A percentile compares a stretch with the other conserved stretches of the same genome.
Evolutionary conservation across 805 yeast species (phyloP).

Genomic region (Saccharomycopsis javanensis): DNA sequence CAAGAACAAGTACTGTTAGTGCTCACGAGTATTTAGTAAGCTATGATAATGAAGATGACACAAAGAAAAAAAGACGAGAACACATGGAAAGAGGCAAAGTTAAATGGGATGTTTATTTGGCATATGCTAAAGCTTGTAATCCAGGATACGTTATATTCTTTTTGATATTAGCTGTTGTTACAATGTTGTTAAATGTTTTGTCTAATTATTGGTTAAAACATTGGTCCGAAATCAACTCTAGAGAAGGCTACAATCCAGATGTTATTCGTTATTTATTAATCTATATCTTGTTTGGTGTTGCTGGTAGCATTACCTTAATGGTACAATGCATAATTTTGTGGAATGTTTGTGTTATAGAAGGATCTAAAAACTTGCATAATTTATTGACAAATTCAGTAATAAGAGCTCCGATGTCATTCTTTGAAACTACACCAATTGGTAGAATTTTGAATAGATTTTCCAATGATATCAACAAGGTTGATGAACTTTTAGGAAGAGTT

Average conservation of each 20-base stretch:
- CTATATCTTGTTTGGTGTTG: slow-evolving; percentile 66
- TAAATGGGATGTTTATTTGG: slow-evolving; percentile 72
- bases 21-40: slow-evolving; percentile 25
- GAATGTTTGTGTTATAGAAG: slow-evolving; percentile 75
- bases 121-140: slow-evolving; percentile 84
- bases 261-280: slow-evolving; percentile 63
- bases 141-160: slow-evolving; percentile 51
- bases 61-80: slow-evolving; percentile 44
- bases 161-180: slow-evolving; percentile 42
- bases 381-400: slow-evolving; percentile 65
- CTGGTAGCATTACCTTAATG: slow-evolving; percentile 50
- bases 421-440: slow-evolving; percentile 94
- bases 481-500: slow-evolving; percentile 64
- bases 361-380: slow-evolving; percentile 68
- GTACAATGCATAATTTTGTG: slow-evolving; percentile 61
- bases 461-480: slow-evolving; percentile 82
- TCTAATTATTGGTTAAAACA: slow-evolving; percentile 91
- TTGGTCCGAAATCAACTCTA: slow-evolving; percentile 89
- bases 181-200: slow-evolving; percentile 52
- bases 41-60: slow-evolving; percentile 33
- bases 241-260: slow-evolving; percentile 58
- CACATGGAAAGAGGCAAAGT: slow-evolving; percentile 91
- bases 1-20: slow-evolving; percentile 57
- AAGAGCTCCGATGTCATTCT: slow-evolving; percentile 90
- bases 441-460: slow-evolving; percentile 86